Base-by-base conservation (phyloP, 2,329 filamentous ascomycete genomes). In the Fusarium udum region DNA sequence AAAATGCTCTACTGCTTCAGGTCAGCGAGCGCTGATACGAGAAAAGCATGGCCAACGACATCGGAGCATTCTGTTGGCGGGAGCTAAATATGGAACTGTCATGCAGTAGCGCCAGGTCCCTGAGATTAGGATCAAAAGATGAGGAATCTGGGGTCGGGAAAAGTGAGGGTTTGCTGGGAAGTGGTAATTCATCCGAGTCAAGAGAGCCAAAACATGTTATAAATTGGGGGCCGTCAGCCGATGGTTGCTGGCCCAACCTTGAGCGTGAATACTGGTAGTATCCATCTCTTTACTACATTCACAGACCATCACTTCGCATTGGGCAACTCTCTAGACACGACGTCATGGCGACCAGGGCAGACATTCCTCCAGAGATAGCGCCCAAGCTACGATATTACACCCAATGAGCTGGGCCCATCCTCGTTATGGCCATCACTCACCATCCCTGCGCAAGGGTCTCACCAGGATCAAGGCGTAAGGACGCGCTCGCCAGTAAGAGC, bases 1-100 rank as follows among this genome's bases (percentile, higher is more conserved):
- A 22, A 62, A 55, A 48, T 46, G 39, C 20, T 31, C 40, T n/a
- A 32, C 46, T 58, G 55, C 40, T 49, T 52, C 31, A 45, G 46
- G 52, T 15, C 43, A 52, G 34, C 26, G 40, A 59, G 42, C 32
- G 45, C 42, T 61, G 62, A 67, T 62, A 59, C 42, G 42, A 73
- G 53, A 61, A 28, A 57, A 42, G 37, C n/a, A 36, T 26, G 42
- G 7, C 37, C 42, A 53, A 65, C 37, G 53, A 52, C 52, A 36
- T 60, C 70, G 49, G 71, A 71, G 34, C 31, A 70, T 67, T 64
- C 42, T 63, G 61, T 53, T 60, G 66, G 71, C 71, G 71, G 58
- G 62, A 61, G 57, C 71, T 73, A 73, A 73, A 64, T 74, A 68
- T 72, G 71, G 71, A 73, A 74, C 67, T 74, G 67, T 68, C 62